Percentiles rank a stretch among this genome's conserved stretches.
These are phyloP conservation scores for Ophiostoma ips DNA, from an alignment of 2,329 filamentous ascomycete genomes.

Conservation along the genomic window DNA sequence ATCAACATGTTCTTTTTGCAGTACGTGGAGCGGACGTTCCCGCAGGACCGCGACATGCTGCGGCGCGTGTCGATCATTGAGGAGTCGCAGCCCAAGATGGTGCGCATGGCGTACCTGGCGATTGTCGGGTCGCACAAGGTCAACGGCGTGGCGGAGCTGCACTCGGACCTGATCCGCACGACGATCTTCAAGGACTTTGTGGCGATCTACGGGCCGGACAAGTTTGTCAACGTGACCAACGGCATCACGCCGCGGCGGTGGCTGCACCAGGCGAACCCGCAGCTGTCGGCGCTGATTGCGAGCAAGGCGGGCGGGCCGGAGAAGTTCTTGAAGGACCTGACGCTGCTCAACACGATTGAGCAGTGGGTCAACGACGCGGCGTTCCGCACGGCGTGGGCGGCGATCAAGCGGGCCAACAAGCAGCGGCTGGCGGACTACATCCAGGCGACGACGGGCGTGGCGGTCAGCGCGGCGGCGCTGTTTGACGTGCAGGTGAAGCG, in stretches of 20 bases:
- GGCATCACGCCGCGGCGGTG: slow-evolving; percentile 92
- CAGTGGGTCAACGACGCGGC: slow-evolving; percentile 68
- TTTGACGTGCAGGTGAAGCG: slow-evolving; percentile 98
- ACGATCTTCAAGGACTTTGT: slow-evolving; percentile 99
- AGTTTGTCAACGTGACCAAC: slow-evolving; percentile 98
- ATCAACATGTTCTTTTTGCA: slow-evolving; percentile 95
- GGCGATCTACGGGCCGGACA: slow-evolving; percentile 83
- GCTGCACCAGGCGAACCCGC: slow-evolving; percentile 94
- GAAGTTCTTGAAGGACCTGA: slow-evolving; percentile 75
- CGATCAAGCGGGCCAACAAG: slow-evolving; percentile 96
- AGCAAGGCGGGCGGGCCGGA: slow-evolving; percentile 71
- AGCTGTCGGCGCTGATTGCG: slow-evolving; percentile 80
- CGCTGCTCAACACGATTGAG: slow-evolving; percentile 73
- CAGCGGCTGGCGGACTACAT: slow-evolving; percentile 84
- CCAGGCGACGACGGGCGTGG: slow-evolving; percentile 63
- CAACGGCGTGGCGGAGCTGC: slow-evolving; percentile 93
- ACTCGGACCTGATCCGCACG: slow-evolving; percentile 94
- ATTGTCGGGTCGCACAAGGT: slow-evolving; percentile 98
- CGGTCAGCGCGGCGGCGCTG: slow-evolving; percentile 72
- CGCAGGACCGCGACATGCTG: slow-evolving; percentile 76
- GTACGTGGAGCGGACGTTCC: slow-evolving; percentile 77
- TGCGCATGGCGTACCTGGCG: slow-evolving; percentile 90
- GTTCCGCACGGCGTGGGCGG: slow-evolving; percentile 88
- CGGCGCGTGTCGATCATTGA: slow-evolving; percentile 90
- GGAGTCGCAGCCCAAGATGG: slow-evolving; percentile 92